These are phyloP conservation scores for Debaryomyces coudertii DNA, from an alignment of 1,139 yeast species.

Conservation along the genomic window DNA sequence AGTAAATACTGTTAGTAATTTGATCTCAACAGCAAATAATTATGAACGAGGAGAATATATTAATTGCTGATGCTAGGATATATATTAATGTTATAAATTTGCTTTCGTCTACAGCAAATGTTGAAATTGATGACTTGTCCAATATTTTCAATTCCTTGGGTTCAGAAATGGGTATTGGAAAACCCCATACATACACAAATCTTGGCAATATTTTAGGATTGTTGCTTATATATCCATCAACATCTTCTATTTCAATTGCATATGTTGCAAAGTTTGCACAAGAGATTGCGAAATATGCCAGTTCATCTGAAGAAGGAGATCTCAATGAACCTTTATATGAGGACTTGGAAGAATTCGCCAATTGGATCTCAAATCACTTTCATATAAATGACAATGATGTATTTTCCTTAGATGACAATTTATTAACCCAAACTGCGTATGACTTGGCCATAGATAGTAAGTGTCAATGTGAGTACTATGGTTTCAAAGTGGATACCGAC, in stretches of 20 bases:
- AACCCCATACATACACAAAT: constrained; percentile 8
- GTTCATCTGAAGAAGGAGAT: neutral
- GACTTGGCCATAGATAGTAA: constrained; percentile 17
- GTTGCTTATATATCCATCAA: constrained; percentile 20
- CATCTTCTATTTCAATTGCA: constrained; percentile 15
- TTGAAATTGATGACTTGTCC: neutral
- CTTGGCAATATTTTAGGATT: constrained; percentile 17
- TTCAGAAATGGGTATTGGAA: constrained; percentile 1
- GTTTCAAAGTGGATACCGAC: constrained; percentile 7
- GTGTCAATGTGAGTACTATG: constrained; percentile 5
- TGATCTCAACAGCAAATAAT: neutral
- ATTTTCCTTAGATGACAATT: constrained; percentile 11
- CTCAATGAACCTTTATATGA: constrained; percentile 11
- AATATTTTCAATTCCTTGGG: constrained; percentile 4
- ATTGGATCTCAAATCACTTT: constrained; percentile 10
- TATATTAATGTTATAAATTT: constrained; percentile 2
- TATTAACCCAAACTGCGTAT: constrained; percentile 19
- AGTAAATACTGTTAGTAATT: neutral
- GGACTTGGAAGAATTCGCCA: constrained; percentile 30
- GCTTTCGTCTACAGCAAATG: neutral
- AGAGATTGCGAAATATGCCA: constrained; percentile 10
- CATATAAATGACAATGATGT: constrained; percentile 13
- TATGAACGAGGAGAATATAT: constrained; percentile 4
- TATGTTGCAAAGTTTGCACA: constrained; percentile 15
- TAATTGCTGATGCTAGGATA: constrained; percentile 8